A percentile compares a stretch with the other conserved stretches of the same genome.
These are phyloP conservation scores for Mycena kentingensis DNA, from an alignment of 768 basidiomycete species.

Conservation along the genomic window DNA sequence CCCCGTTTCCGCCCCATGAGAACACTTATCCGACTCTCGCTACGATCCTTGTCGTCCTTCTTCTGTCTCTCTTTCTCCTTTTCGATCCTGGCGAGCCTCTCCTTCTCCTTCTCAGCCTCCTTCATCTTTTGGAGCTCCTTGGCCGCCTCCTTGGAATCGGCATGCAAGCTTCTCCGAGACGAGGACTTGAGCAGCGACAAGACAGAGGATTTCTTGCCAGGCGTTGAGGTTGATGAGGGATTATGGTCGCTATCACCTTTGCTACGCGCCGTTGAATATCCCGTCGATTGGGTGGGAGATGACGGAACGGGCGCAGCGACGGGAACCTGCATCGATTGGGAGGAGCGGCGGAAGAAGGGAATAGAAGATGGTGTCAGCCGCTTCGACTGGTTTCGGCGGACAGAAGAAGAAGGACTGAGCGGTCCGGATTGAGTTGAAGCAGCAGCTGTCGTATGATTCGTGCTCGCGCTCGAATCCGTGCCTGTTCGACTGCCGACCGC, in stretches of 20 bases:
- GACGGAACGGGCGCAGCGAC: constrained; percentile 52
- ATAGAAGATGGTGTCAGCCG: constrained; percentile 91
- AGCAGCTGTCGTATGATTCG: constrained; percentile 57
- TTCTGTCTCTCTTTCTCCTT: constrained; percentile 50
- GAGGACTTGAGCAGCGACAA: constrained; percentile 84
- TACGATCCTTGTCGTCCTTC: constrained; percentile 86
- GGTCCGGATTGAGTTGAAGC: constrained; percentile 58
- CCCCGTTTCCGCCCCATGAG: constrained; percentile 88
- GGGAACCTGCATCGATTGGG: constrained; percentile 77
- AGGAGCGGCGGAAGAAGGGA: constrained; percentile 91
- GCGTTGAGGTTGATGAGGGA: constrained; percentile 54
- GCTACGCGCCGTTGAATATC: constrained; percentile 37
- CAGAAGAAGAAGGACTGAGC: constrained; percentile 71
- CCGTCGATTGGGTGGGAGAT: constrained; percentile 48
- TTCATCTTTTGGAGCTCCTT: constrained; percentile 45
- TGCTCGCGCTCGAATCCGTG: constrained; percentile 77
- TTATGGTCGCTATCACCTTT: constrained; percentile 55
- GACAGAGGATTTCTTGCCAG: constrained; percentile 79
- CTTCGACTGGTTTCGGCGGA: constrained; percentile 70
- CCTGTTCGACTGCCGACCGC: constrained; percentile 64
- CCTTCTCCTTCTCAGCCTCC: constrained; percentile 51
- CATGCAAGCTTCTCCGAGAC: constrained; percentile 78
- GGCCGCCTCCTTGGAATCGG: constrained; percentile 60
- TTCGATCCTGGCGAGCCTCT: constrained; percentile 41
- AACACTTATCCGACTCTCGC: constrained; percentile 86